Base-by-base conservation (phyloP, 2,329 filamentous ascomycete genomes). In the Epichloe gansuensis region DNA sequence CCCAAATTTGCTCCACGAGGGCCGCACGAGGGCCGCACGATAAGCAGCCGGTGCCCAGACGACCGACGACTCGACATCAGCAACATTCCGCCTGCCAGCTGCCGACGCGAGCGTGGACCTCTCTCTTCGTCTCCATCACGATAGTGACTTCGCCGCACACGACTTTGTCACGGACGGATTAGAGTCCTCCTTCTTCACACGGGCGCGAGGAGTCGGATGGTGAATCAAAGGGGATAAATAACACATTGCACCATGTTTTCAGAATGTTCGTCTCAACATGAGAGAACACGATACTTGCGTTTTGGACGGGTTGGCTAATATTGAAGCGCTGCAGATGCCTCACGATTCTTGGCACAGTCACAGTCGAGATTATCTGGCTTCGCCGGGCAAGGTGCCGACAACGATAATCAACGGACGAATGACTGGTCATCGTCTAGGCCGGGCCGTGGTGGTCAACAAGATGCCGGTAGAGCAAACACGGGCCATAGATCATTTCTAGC, bases 281-380 rank as follows among this genome's bases (percentile, higher is more conserved):
- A n/a, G 11, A 15, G 8, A 15, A 15, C 42, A 31, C 42, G 36
- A 31, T 31, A 4, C 21, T 23, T 9, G 42, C 25, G 25, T 15
- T 45, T 45, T 27, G 42, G 17, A 15, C 31, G 21, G 31, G 13
- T 13, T 49, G 39, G 47, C 48, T 53, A 35, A 50, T 25, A 21
- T 11, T 15, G 11, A 13, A 47, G 11, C 21, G 21, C 36, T 50
- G 27, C 64, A 96, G 93, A 97, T 84, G 93, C 93, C 63, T 97
- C 91, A 59, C 85, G 85, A 61, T 98, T 98, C 68, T 82, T 98
- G 62, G 88, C 90, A 55, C 93, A 97, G 79, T 96, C 90, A 59
- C 90, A 95, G 74, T 95, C 90, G 55, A 85, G 89, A 57, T 75
- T 97, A 62, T 88, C 85, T 59, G 81, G 74, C 66, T 82, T 89